Evolutionary conservation across 176 grass and related monocot genomes (phyloP).

Genomic region (Canna indica): DNA sequence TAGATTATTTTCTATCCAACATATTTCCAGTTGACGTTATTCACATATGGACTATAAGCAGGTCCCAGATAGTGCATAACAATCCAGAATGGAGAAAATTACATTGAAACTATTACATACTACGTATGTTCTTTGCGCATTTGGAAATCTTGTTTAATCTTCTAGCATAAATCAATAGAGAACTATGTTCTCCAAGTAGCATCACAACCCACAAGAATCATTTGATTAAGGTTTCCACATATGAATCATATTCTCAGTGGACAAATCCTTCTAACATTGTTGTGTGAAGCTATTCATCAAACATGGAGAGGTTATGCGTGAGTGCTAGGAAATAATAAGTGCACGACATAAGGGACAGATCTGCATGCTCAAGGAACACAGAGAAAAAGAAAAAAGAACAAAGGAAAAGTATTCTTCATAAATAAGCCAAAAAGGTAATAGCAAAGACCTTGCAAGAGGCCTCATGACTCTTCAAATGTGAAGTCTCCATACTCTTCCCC

Average conservation of each 20-base stretch:
- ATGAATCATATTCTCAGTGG: background rate
- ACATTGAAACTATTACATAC: background rate
- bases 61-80: background rate
- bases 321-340: background rate
- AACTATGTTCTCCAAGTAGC: background rate
- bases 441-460: background rate
- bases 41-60: background rate
- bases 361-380: background rate
- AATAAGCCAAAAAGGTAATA: background rate
- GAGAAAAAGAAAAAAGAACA: background rate
- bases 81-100: background rate
- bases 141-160: background rate
- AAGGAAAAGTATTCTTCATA: background rate
- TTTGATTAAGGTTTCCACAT: background rate
- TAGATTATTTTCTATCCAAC: background rate
- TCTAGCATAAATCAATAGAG: background rate
- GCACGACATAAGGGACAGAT: background rate
- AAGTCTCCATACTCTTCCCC: constrained; percentile 42
- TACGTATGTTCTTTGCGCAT: background rate
- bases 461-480: constrained; percentile 36
- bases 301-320: background rate
- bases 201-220: background rate
- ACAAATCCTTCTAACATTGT: background rate
- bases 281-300: background rate
- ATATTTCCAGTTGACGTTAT: background rate